phyloP scores from a whole-genome alignment of 1,139 yeast genomes.

The Geotrichum australiense region DNA sequence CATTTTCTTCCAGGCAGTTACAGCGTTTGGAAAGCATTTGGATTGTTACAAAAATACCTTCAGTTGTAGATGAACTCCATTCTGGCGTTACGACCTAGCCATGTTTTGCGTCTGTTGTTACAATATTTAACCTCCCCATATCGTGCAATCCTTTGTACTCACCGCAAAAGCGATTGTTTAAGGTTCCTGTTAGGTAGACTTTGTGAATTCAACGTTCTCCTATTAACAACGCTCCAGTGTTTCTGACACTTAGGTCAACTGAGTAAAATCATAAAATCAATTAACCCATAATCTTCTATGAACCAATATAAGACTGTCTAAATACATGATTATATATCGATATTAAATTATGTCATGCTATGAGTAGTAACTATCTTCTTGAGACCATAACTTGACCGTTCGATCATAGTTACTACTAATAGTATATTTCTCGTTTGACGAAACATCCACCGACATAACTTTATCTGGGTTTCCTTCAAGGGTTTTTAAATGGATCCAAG shows the following conservation, averaged over 20 bases:
- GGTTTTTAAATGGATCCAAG: slow-evolving; percentile 54
- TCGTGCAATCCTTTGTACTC: too few species aligned
- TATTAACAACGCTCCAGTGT: too few species aligned
- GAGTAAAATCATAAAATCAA: background rate
- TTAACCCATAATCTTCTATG: background rate
- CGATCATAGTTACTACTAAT: slow-evolving; percentile 83
- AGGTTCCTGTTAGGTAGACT: too few species aligned
- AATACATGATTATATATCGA: background rate
- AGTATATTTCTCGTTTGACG: slow-evolving; percentile 39
- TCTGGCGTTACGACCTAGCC: too few species aligned
- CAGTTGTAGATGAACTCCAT: too few species aligned
- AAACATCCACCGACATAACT: slow-evolving; percentile 63
- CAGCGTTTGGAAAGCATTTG: too few species aligned
- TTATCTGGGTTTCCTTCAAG: slow-evolving; percentile 59
- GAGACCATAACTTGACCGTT: slow-evolving; percentile 33
- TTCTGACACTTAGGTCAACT: background rate
- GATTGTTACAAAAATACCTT: too few species aligned
- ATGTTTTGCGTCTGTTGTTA: too few species aligned
- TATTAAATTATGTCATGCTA: slow-evolving; percentile 1
- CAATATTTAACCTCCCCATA: too few species aligned
- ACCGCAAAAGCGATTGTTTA: too few species aligned
- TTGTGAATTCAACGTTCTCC: too few species aligned
- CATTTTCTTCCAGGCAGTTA: too few species aligned
- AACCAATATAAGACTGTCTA: background rate
- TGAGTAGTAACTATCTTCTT: slow-evolving; percentile 11